Base-by-base conservation (phyloP, 441 rosid species). In the Euphorbia neoarborescens region DNA sequence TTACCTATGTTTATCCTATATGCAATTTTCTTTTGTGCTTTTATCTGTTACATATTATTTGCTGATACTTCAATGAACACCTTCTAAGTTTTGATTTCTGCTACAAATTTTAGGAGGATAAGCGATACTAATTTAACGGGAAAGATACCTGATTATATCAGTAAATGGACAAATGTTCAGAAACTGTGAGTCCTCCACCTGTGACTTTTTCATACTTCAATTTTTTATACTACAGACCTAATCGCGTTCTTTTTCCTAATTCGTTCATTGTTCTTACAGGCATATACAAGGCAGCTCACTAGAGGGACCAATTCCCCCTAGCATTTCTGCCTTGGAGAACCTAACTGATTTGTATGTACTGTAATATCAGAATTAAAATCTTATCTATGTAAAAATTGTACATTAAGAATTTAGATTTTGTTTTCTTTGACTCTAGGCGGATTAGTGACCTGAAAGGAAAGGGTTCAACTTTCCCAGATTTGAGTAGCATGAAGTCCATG, bases 221-320 rank as follows among this genome's bases (percentile, higher is more conserved):
- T 13, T 62, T 64, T 4, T 34, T 46, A 27, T 15, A 5, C 12
- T 44, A 44, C 50, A 44, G 50, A 12, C 15, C 0, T 44, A 13
- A 11, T 11, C 50, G 13, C 12, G 50, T 44, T 44, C 50, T 38
- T 10, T 6, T 34, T 40, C 38, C 8, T 28, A 10, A 35, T 0
- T 46, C 37, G 61, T 71, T 71, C 53, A 9, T 54, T 17, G 56
- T 50, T 68, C 32, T 69, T 80, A 66, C 90, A 93, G 98, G 82
- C 91, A 90, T 60, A 80, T 90, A 59, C 88, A 82, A 67, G 98
- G 98, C 78, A 78, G 84, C 78, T 82, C 83, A 75, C 86, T 93
- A 40, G 87, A 86, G 76, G 96, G 96, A 48, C 97, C 96, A 0
- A 83, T 90, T 69, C 92, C 98, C 78, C 81, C 90, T 14, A 85